Conservation (phyloP, 768 basidiomycete species). For the Leccinum fibrillosum region DNA sequence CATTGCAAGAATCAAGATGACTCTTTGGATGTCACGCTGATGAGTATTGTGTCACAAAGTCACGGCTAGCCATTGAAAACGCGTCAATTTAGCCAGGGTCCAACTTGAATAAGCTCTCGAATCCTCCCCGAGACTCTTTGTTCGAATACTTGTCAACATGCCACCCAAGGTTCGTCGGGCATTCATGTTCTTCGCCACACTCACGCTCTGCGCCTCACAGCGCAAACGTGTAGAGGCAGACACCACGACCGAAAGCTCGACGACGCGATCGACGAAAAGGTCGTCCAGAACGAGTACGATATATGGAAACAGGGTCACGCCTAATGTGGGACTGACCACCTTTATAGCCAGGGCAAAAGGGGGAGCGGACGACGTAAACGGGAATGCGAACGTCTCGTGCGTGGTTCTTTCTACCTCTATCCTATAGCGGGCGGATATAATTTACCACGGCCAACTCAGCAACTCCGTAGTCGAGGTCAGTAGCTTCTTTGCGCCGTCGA, state of each 20-base stretch:
- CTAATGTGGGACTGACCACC: conserved; percentile 1
- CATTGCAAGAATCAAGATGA: background rate
- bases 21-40: conserved; percentile 14
- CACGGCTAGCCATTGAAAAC: conserved; percentile 8
- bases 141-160: conserved; percentile 22
- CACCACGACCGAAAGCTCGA: conserved; percentile 25
- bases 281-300: conserved; percentile 37
- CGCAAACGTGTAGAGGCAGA: conserved; percentile 54
- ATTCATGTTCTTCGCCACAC: conserved; percentile 1
- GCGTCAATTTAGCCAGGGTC: conserved; percentile 17
- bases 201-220: conserved; percentile 34
- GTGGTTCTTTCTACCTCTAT: conserved; percentile 12
- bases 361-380: conserved; percentile 5
- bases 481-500: conserved; percentile 7
- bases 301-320: conserved; percentile 13
- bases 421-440: background rate
- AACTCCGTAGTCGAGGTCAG: conserved; percentile 23
- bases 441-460: conserved; percentile 18
- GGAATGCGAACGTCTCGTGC: conserved; percentile 19
- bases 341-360: conserved; percentile 17
- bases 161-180: conserved; percentile 34
- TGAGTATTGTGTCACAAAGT: conserved; percentile 13
- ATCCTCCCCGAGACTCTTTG: background rate
- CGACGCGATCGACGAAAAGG: conserved; percentile 46
- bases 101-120: background rate